phyloP scores from a whole-genome alignment of 352 stramenopile species.

The Saprolegnia diclina region DNA sequence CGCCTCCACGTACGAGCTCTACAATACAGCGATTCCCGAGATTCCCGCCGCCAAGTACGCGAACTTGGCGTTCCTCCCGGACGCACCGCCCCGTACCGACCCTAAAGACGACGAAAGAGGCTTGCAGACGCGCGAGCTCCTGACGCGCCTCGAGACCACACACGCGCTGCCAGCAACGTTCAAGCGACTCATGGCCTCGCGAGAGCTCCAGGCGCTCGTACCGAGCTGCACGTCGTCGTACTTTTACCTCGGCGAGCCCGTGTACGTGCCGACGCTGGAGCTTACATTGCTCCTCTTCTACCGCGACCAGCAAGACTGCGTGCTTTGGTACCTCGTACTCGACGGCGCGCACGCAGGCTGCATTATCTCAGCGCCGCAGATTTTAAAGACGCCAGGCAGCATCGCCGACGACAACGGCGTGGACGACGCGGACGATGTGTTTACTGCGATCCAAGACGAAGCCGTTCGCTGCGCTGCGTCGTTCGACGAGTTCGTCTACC shows the following conservation, averaged over 20 bases:
- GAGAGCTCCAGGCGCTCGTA: slow-evolving; percentile 4
- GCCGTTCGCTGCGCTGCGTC: slow-evolving; percentile 4
- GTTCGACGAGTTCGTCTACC: slow-evolving; percentile 14
- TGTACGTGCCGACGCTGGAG: neutral
- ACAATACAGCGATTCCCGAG: neutral
- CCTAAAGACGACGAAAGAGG: neutral
- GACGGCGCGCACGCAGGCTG: slow-evolving; percentile 7
- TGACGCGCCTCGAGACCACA: neutral
- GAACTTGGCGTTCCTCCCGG: slow-evolving; percentile 9
- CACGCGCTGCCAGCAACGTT: neutral
- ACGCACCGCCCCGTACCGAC: neutral
- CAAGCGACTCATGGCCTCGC: slow-evolving; percentile 9
- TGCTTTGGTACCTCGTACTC: slow-evolving; percentile 18
- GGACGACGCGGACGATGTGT: neutral
- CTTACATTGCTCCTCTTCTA: slow-evolving; percentile 9
- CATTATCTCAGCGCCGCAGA: neutral
- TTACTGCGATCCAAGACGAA: neutral
- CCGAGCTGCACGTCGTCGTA: slow-evolving; percentile 5
- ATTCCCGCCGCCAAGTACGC: neutral
- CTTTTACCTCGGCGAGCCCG: slow-evolving; percentile 5
- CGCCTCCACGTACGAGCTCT: slow-evolving; percentile 1
- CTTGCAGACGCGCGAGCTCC: neutral
- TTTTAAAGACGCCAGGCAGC: neutral
- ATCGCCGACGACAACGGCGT: neutral
- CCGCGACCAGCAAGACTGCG: slow-evolving; percentile 19